A percentile compares a stretch with the other conserved stretches of the same genome.
Conservation (phyloP, 106 monocot genomes). For the Vanilla planifolia region DNA sequence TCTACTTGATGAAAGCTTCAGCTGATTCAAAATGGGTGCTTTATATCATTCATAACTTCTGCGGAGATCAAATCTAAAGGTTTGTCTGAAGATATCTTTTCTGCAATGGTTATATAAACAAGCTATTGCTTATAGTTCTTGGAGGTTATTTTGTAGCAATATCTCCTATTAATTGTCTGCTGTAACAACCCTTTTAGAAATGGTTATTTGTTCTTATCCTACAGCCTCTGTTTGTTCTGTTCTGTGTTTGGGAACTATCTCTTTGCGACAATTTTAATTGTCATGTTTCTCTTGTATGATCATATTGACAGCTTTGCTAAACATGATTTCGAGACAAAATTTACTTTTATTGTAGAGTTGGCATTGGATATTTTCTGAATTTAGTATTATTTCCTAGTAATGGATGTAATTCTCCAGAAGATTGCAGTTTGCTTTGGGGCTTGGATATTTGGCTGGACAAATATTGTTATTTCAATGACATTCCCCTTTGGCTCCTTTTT, state of each 20-base stretch:
- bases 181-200: background rate
- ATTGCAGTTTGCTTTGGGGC: background rate
- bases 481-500: too few relatives aligned
- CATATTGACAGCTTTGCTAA: slow-evolving; percentile 1
- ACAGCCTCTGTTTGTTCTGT: background rate
- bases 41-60: background rate
- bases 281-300: background rate
- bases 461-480: too few relatives aligned
- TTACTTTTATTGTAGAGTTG: slow-evolving; percentile 3
- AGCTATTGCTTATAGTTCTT: background rate
- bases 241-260: background rate
- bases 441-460: too few relatives aligned
- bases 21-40: background rate
- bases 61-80: background rate
- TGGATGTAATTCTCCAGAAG: background rate
- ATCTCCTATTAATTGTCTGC: background rate
- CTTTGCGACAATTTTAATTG: background rate
- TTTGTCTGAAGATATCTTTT: background rate
- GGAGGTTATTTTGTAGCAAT: background rate
- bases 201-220: background rate
- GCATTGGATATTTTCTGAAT: background rate
- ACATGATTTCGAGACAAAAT: background rate
- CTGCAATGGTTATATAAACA: background rate
- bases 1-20: background rate
- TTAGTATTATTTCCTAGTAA: background rate